Base-by-base conservation (phyloP, 2,329 filamentous ascomycete genomes). In the Nemania serpens region DNA sequence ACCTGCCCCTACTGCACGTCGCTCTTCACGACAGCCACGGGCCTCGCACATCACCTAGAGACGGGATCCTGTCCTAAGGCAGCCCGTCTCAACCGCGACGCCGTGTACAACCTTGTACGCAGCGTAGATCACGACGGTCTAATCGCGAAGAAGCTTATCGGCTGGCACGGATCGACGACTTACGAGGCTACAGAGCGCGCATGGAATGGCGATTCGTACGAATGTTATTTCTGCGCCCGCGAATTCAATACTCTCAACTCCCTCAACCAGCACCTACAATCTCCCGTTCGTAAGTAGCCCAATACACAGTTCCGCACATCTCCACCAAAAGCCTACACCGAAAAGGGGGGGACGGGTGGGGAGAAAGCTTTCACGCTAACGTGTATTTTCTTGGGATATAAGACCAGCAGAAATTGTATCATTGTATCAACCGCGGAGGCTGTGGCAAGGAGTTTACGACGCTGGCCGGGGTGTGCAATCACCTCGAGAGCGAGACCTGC, bases 11-110 rank as follows among this genome's bases (percentile, higher is more conserved):
- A 85, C 67, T 89, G 87, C 73, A 69, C 75, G 37, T 60, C 48
- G 2, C 29, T 9, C 2, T 84, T 77, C 62, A 73, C 78, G 10
- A 80, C 81, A 0, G 83, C 84, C 1, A 83, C 81, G 1, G 86
- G 84, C 3, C 65, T 88, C 4, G 69, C 75, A 0, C 77, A 86
- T 68, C 84, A 89, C 63, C 71, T 89, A 0, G 87, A 89, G 64
- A 73, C 67, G 0, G 81, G 81, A n/a, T 71, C 76, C 0, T 89
- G 86, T 53, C 77, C 78, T 0, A 70, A 71, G 0, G 81, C 82
- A n/a, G 25, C 0, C 0, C 55, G 76, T 0, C 12, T 43, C 0
- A 66, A 67, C 67, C 81, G 82, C 10, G 78, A 84, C 10, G 71
- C 64, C 2, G 75, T 88, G 3, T 81, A 81, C 69, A 64, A 69